Base-by-base conservation (phyloP, 2,329 filamentous ascomycete genomes). In the Chrysoporthe puriensis region DNA sequence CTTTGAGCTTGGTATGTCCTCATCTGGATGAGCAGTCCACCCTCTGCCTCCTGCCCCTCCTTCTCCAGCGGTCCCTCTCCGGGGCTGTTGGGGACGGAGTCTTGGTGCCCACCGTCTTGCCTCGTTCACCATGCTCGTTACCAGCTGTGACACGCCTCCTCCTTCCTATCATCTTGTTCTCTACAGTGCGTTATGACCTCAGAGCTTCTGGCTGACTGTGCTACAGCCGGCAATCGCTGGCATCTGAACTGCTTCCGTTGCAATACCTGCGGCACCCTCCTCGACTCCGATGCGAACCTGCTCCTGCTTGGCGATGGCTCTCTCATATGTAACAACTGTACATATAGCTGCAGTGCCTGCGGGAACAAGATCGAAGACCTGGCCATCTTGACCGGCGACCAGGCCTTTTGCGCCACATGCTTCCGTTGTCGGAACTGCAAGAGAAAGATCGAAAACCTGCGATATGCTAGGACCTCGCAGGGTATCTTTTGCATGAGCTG, bases 401-500 rank as follows among this genome's bases (percentile, higher is more conserved):
- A 99, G 81, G 96, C 96, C 57, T 99, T 97, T 78, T 99, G 96
- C 80, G 94, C 94, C 56, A 95, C 93, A 67, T 99, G 96, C 81
- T 99, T 99, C 82, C 89, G 94, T 74, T 99, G 96, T 82, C 88
- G 96, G 74, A 99, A 98, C 79, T 99, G 96, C 85, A 99, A 98
- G 84, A 90, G 92, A 77, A 97, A 97, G 83, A 99, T 99, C 70
- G 96, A 99, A 80, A 99, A 99, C 78, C 85, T 99, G 71, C 90
- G 95, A 78, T 99, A 98, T 88, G 96, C 96, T 65, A 90, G 96
- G 76, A 99, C 96, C 1, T 97, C 95, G 8, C 96, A 98, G 79
- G 96, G 96, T 69, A 99, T 99, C 74, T 98, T 99, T 77, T 99
- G 96, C 82, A 99, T 99, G 96, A 94, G 91, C 76, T 99, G 96